Conservation (phyloP, 192 early-diverging fungal genomes). For the Coemansia sp. region DNA sequence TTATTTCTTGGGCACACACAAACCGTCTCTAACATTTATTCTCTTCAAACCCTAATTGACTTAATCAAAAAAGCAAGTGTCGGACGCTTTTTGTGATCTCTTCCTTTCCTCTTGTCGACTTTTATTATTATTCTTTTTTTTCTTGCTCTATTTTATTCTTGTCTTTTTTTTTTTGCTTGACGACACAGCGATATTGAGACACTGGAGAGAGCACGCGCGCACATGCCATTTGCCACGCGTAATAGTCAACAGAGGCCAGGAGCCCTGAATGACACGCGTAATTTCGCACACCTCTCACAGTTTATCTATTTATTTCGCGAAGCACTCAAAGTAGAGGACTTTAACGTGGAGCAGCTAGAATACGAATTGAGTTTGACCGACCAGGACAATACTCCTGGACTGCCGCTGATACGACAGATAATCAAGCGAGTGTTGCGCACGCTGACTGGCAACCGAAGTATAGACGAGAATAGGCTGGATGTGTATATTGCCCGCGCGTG, state of each 20-base stretch:
- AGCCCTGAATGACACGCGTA: conserved; percentile 28
- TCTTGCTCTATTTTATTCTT: neutral
- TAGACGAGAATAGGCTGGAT: conserved; percentile 17
- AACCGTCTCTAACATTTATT: conserved; percentile 4
- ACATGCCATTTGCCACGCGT: conserved; percentile 30
- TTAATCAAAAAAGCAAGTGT: neutral
- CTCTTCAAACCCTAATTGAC: neutral
- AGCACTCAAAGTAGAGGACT: conserved; percentile 21
- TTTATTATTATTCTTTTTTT: neutral
- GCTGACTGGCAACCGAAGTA: conserved; percentile 22
- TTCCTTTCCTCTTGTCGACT: neutral
- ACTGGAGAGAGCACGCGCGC: conserved; percentile 2
- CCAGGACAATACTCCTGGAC: neutral
- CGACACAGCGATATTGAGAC: neutral
- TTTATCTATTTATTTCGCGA: conserved; percentile 25
- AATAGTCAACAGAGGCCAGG: neutral
- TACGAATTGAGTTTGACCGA: conserved; percentile 20
- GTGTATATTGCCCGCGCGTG: conserved; percentile 24
- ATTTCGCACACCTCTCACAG: conserved; percentile 39
- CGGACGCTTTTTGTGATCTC: neutral
- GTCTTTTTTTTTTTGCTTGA: neutral
- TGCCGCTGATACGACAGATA: conserved; percentile 13
- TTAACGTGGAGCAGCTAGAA: conserved; percentile 25
- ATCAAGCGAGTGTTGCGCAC: conserved; percentile 23
- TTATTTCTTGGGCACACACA: neutral